phyloP scores from a whole-genome alignment of 192 early-diverging fungal species.

The Lobosporangium transversale region DNA sequence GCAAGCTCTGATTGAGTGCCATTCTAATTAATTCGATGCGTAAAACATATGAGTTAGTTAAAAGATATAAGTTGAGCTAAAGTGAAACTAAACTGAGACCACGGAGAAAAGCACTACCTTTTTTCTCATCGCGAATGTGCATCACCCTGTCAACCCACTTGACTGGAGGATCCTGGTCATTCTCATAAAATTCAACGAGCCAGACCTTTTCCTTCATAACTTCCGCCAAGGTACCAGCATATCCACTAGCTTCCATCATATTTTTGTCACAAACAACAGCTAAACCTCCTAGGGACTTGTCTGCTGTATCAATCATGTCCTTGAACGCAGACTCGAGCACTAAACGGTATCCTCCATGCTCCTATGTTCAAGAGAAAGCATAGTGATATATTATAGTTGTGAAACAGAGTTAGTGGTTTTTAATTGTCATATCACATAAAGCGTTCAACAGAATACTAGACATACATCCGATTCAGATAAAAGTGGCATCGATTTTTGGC shows the following conservation, averaged over 20 bases:
- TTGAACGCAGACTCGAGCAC: slow-evolving; percentile 84
- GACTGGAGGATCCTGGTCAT: slow-evolving; percentile 78
- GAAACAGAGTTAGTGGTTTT: no score
- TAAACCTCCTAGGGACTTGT: slow-evolving; percentile 72
- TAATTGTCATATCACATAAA: background rate
- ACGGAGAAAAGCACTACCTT: no score
- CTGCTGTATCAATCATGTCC: slow-evolving; percentile 71
- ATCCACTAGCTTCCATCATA: slow-evolving; percentile 86
- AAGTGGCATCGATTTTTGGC: slow-evolving; percentile 91
- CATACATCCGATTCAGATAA: slow-evolving; percentile 81
- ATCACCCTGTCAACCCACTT: slow-evolving; percentile 82
- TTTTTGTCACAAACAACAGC: slow-evolving; percentile 92
- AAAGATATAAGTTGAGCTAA: background rate
- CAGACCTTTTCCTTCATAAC: slow-evolving; percentile 79
- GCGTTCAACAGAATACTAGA: no score
- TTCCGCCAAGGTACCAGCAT: slow-evolving; percentile 84
- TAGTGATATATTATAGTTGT: no score
- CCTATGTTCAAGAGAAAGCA: slow-evolving; percentile 22
- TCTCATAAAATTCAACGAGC: slow-evolving; percentile 78
- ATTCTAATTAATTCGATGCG: slow-evolving; percentile 50
- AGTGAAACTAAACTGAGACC: background rate
- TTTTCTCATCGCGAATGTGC: slow-evolving; percentile 70
- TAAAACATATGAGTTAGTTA: background rate
- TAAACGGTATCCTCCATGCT: slow-evolving; percentile 80
- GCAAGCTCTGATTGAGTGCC: slow-evolving; percentile 88